These are phyloP conservation scores for Penicillium sp. DNA, from an alignment of 2,329 filamentous ascomycete genomes.

Conservation along the genomic window DNA sequence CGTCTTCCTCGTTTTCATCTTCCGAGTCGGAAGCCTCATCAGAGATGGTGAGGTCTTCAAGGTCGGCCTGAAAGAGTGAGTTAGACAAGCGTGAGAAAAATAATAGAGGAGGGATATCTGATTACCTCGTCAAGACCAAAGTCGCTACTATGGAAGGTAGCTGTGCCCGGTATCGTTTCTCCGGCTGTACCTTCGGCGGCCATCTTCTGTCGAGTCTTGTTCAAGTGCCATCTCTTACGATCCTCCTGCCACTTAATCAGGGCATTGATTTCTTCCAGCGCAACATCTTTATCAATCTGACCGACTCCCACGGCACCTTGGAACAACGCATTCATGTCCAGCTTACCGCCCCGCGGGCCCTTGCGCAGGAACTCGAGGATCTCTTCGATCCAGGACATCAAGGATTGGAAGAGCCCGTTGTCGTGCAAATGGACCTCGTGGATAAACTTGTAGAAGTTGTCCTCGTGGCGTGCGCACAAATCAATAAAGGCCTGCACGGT, in stretches of 20 bases:
- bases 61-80: constrained; percentile 58
- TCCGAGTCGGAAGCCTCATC: constrained; percentile 70
- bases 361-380: constrained; percentile 91
- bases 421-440: constrained; percentile 97
- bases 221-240: constrained; percentile 95
- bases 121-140: constrained; percentile 82
- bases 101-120: not conserved
- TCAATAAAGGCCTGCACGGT: constrained; percentile 98
- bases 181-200: constrained; percentile 71
- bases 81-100: constrained; percentile 18
- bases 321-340: constrained; percentile 94
- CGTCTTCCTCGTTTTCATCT: constrained; percentile 71
- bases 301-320: constrained; percentile 72
- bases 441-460: constrained; percentile 98
- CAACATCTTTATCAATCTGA: constrained; percentile 70
- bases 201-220: constrained; percentile 99
- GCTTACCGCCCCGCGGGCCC: constrained; percentile 78
- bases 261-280: constrained; percentile 77
- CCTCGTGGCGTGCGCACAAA: constrained; percentile 88
- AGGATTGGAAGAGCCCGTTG: constrained; percentile 90
- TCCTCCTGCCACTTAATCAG: constrained; percentile 94
- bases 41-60: constrained; percentile 82
- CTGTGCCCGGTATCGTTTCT: constrained; percentile 57
- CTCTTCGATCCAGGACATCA: constrained; percentile 97
- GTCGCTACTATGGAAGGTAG: constrained; percentile 74